A percentile compares a stretch with the other conserved stretches of the same genome.
phyloP scores from a whole-genome alignment of 2,329 filamentous ascomycete species.

The Cercospora sp. region DNA sequence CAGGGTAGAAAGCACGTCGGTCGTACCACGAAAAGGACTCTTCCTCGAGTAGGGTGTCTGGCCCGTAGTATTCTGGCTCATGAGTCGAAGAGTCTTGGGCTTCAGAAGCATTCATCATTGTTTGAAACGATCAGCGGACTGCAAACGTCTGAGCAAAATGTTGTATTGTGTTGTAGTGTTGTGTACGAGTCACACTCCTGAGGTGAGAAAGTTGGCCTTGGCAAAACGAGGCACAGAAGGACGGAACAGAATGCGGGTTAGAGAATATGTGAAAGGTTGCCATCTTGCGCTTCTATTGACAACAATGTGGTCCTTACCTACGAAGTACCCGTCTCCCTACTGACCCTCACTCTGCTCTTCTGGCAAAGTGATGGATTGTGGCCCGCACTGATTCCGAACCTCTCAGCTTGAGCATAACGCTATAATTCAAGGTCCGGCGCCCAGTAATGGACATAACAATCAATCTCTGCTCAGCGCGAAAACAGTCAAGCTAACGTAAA shows the following conservation, averaged over 20 bases:
- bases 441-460: constrained; percentile 64
- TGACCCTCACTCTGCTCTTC: background rate
- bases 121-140: background rate
- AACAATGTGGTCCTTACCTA: background rate
- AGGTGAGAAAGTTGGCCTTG: background rate
- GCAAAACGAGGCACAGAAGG: background rate
- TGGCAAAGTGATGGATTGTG: constrained; percentile 46
- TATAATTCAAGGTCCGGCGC: constrained; percentile 69
- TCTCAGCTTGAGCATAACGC: constrained; percentile 64
- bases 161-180: background rate
- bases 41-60: background rate
- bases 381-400: constrained; percentile 73
- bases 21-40: constrained; percentile 5
- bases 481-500: constrained; percentile 57
- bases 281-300: background rate
- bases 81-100: background rate
- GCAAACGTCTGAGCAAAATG: background rate
- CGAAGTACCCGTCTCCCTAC: background rate
- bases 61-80: background rate
- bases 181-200: background rate
- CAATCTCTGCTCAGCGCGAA: constrained; percentile 69
- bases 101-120: background rate
- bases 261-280: background rate
- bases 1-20: constrained; percentile 32
- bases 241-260: background rate